Conservation (phyloP, 441 rosid genomes). For the Populus hybrid region DNA sequence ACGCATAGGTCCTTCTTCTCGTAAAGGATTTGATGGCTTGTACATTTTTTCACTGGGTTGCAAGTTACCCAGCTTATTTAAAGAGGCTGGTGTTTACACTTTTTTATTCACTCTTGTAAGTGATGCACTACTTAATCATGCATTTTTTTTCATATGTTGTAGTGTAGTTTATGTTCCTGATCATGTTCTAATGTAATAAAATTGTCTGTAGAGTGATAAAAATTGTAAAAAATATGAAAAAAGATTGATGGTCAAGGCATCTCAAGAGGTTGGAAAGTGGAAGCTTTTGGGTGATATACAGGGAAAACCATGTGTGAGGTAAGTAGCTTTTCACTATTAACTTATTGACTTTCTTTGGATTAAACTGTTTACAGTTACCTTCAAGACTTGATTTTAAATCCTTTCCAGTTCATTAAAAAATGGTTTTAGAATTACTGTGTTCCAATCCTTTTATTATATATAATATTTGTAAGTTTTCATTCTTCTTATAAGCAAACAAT, state of each 20-base stretch:
- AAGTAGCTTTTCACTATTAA: constrained; percentile 2
- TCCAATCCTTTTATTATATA: background rate
- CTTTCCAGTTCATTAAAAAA: background rate
- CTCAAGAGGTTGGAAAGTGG: constrained; percentile 44
- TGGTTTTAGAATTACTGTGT: background rate
- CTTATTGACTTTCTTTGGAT: background rate
- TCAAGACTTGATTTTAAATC: background rate
- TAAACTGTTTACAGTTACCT: background rate
- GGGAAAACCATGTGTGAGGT: constrained; percentile 34
- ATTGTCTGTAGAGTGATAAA: constrained; percentile 32
- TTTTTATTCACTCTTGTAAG: constrained; percentile 57
- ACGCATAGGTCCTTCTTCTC: constrained; percentile 32
- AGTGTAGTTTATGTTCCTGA: constrained; percentile 1
- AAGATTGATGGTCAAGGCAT: constrained; percentile 44
- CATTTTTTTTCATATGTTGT: background rate
- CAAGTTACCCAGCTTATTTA: constrained; percentile 34
- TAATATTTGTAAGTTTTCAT: background rate
- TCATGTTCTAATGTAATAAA: constrained; percentile 11
- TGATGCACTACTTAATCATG: constrained; percentile 3
- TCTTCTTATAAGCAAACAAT: background rate
- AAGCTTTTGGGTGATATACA: constrained; percentile 25
- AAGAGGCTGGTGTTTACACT: constrained; percentile 46
- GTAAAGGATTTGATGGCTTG: constrained; percentile 46
- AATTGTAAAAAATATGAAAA: constrained; percentile 32
- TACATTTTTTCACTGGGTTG: constrained; percentile 47